Base-by-base conservation (phyloP, 2,329 filamentous ascomycete genomes). In the Epichloe aotearoae region DNA sequence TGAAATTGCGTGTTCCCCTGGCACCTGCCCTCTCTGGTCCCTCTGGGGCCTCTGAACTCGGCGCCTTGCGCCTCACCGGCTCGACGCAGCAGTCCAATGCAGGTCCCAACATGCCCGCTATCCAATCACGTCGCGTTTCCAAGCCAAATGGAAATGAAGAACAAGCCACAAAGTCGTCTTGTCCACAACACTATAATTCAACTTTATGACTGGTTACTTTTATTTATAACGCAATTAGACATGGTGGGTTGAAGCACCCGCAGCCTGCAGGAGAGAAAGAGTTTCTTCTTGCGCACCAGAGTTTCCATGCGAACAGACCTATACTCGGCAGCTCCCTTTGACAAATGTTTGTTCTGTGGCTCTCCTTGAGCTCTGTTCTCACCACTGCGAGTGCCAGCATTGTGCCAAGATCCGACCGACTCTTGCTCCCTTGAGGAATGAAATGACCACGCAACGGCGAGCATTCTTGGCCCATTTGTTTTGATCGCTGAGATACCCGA, bases 101-200 rank as follows among this genome's bases (percentile, higher is more conserved):
- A 53, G 51, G 51, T 57, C 57, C 57, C 57, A 38, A 40, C 50
- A n/a, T 37, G 40, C 17, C 30, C 39, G 34, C 33, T 17, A 33
- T 23, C 54, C 54, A 57, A 53, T 48, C 34, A 50, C 26, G 45
- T 30, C 14, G 40, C 54, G 50, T 23, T 26, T 38, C 30, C 42
- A 37, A 17, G 38, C 43, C 44, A 39, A 51, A 48, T 43, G 51
- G 50, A 51, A 56, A 56, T 38, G 43, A 36, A n/a, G 17, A n/a
- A n/a, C 26, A 20, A 48, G 43, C 42, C 47, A 50, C 46, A 40
- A 36, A n/a, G 42, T 30, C 26, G 26, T 30, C 8, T 26, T 8
- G 7, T 26, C 23, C 7, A 26, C 7, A 26, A 26, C 23, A 26
- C 23, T 26, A 26, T 23, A 23, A 26, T 26, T 26, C 23, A 8